Conservation (phyloP, 805 yeast genomes). For the Zygoascus ofunaensis region DNA sequence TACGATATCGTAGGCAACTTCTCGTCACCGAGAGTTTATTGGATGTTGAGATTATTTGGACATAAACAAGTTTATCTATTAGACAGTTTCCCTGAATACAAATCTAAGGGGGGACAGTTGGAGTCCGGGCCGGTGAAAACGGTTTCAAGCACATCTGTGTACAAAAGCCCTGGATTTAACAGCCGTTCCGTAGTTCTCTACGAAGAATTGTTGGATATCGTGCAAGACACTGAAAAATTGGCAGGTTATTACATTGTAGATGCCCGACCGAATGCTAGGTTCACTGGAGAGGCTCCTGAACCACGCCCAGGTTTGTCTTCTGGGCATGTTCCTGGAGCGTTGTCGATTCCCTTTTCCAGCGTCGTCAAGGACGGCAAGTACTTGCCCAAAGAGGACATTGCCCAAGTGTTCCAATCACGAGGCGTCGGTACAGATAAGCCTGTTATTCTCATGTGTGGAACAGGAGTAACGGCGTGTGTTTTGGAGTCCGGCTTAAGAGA, state of each 20-base stretch:
- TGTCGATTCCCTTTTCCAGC: conserved; percentile 63
- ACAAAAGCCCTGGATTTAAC: conserved; percentile 27
- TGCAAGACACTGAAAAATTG: conserved; percentile 32
- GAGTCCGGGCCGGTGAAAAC: conserved; percentile 28
- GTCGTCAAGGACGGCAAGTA: conserved; percentile 45
- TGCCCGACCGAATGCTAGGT: conserved; percentile 72
- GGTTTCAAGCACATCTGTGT: conserved; percentile 15
- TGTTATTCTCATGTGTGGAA: conserved; percentile 84
- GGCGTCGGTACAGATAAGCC: conserved; percentile 40
- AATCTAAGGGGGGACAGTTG: conserved; percentile 37
- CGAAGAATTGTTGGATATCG: conserved; percentile 57
- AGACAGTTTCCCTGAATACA: conserved; percentile 56
- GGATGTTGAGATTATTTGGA: conserved; percentile 78
- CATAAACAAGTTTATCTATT: conserved; percentile 61
- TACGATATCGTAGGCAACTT: conserved; percentile 83
- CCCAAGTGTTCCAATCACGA: conserved; percentile 37
- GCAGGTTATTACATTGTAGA: conserved; percentile 47
- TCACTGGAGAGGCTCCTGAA: conserved; percentile 73
- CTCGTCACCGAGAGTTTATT: conserved; percentile 83
- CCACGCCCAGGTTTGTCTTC: conserved; percentile 82
- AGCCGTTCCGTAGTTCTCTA: conserved; percentile 49
- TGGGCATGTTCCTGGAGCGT: conserved; percentile 82
- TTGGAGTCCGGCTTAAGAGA: conserved; percentile 64
- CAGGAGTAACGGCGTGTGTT: conserved; percentile 92
- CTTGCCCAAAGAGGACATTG: conserved; percentile 40